Base-by-base conservation (phyloP, 2,329 filamentous ascomycete species). In the Ophiostoma ips region DNA sequence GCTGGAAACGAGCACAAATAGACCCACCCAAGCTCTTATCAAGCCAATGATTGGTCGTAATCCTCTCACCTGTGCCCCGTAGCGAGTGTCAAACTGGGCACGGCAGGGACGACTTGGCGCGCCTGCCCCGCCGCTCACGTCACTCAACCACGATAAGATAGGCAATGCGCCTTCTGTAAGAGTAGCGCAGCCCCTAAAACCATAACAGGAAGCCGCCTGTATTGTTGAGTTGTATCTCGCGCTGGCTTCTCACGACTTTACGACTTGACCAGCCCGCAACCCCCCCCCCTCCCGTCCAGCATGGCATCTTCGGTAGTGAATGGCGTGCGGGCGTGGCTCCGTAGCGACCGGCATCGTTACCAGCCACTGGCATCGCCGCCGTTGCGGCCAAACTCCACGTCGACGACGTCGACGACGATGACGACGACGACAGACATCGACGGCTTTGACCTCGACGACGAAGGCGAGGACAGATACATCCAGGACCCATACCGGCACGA, bases 271-370 rank as follows among this genome's bases (percentile, higher is more conserved):
- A 45, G 5, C 16, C 11, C 19, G 2, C 30, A 46, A 3, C n/a
- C n/a, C n/a, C n/a, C n/a, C n/a, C n/a, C n/a, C n/a, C n/a, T n/a
- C n/a, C n/a, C n/a, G n/a, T n/a, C n/a, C 31, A 36, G 8, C 3
- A 46, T 46, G 31, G 18, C 44, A 16, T 31, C 37, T 18, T 37
- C 48, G 6, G 33, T 52, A 18, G 43, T 44, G 11, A 13, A 52
- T 28, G 37, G 51, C 24, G 43, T 52, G 37, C 44, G 48, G 37
- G 35, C 48, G 2, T 41, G 46, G 18, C 16, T 52, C 5, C 44
- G 36, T 43, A 16, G 36, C 37, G 36, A 18, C 30, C 31, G 51
- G 3, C 43, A 44, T 24, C 43, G 46, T 16, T 50, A 50, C 48
- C 37, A 44, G 28, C 15, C 43, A n/a, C 47, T 50, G 3, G 3